phyloP scores from a whole-genome alignment of 2,329 filamentous ascomycete genomes.

The Epichloe sibirici region DNA sequence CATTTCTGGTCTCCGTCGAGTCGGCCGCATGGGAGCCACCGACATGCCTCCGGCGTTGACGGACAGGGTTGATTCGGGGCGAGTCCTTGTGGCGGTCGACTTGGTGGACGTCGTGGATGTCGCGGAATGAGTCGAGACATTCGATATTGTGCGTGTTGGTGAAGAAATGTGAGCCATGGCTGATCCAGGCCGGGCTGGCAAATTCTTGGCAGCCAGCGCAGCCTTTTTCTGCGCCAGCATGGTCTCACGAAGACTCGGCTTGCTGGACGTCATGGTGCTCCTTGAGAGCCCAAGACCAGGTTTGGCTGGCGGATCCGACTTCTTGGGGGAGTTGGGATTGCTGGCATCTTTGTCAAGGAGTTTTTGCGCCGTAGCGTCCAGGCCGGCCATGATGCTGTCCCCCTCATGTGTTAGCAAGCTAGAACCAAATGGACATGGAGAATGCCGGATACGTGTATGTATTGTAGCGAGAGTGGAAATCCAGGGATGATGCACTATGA shows the following conservation, averaged over 20 bases:
- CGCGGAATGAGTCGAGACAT: slow-evolving; percentile 18
- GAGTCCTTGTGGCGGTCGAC: slow-evolving; percentile 25
- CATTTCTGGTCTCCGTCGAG: slow-evolving; percentile 45
- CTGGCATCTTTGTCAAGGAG: slow-evolving; percentile 71
- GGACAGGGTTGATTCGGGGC: slow-evolving; percentile 31
- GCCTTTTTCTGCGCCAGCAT: slow-evolving; percentile 74
- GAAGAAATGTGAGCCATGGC: slow-evolving; percentile 49
- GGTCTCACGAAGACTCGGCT: slow-evolving; percentile 64
- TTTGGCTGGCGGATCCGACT: slow-evolving; percentile 33
- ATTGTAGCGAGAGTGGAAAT: not conserved
- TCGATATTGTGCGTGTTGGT: slow-evolving; percentile 31
- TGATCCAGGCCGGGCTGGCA: slow-evolving; percentile 47
- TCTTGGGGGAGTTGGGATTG: slow-evolving; percentile 61
- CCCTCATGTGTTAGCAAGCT: slow-evolving; percentile 11
- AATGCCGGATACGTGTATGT: no score
- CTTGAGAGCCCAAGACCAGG: slow-evolving; percentile 50
- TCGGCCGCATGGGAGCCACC: slow-evolving; percentile 50
- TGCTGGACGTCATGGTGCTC: slow-evolving; percentile 45
- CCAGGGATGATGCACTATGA: not conserved
- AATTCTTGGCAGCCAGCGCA: slow-evolving; percentile 32
- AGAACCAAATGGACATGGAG: not conserved
- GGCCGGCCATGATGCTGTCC: slow-evolving; percentile 58
- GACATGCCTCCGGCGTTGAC: slow-evolving; percentile 46
- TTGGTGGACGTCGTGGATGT: slow-evolving; percentile 15
- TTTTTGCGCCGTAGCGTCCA: slow-evolving; percentile 69